Evolutionary conservation across 768 basidiomycete species (phyloP), one percentile per base, ranked within the genome.

Genomic region (Lentinula edodes): DNA sequence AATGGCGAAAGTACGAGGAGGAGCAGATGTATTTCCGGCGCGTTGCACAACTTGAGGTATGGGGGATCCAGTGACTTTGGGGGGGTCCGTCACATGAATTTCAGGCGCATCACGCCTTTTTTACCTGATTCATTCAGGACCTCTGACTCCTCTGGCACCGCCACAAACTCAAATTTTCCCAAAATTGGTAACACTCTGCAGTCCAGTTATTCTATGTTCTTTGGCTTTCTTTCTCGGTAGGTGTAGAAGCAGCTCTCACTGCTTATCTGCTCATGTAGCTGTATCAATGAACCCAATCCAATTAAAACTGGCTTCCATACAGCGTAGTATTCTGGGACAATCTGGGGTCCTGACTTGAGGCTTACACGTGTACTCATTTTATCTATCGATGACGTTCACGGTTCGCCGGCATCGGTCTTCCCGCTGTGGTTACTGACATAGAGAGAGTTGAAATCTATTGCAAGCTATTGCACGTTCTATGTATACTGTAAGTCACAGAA

Each of bases 51-150:
- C 6, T 35, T 35, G 32, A 52, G 35, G 51, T 16, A 39, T 38
- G 38, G 55, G 55, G 38, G 41, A 56, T 16, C 23, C 23, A 34
- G 53, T 54, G 53, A 54, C 51, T 52, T 38, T 41, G 55, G 41
- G 55, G 41, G 38, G 35, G 53, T 20, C 32, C 18, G 35, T 35
- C 53, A 54, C 53, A 54, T 54, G 53, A 54, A 39, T 36, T 54
- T 54, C 53, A 54, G 51, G 53, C 53, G 53, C 53, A 54, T 56
- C 55, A 56, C 55, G 41, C 55, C 51, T 52, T 56, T 56, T 56
- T 43, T 56, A 56, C 39, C 38, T 56, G 55, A 41, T 52, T n/a
- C n/a, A 12, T 16, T 0, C 13, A 3, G 7, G 51, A 52, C 32
- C 28, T 36, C 51, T 52, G 35, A 52, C 51, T 15, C 51, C 32